Base-by-base conservation (phyloP, 2,329 filamentous ascomycete genomes). In the Fusarium tanahbumbuense region DNA sequence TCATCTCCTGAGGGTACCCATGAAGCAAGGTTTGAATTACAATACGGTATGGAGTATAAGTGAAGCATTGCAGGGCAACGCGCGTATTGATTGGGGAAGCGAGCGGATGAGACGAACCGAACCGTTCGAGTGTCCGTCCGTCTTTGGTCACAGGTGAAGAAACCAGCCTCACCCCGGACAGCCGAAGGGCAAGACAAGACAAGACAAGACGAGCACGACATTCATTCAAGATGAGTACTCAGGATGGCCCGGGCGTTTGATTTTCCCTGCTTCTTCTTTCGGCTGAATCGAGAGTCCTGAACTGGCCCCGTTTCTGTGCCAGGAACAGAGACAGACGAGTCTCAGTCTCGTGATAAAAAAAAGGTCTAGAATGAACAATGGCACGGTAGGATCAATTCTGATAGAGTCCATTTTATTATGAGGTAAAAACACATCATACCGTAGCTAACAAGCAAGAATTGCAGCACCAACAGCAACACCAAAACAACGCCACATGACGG, bases 181-280 rank as follows among this genome's bases (percentile, higher is more conserved):
- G 44, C 20, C 34, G 45, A 25, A 44, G 32, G 41, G 44, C 37
- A 37, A 52, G 22, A 56, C 47, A 60, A 70, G 22, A 56, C 47
- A 60, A 70, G 30, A 32, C 30, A 60, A 70, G 34, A 37, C 34
- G 56, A 70, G 50, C 62, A 71, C 46, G 57, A 68, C 67, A 64
- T 68, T 60, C 45, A 32, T 64, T 37, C 46, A 32, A 60, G 53
- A 28, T 46, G 49, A 56, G 58, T 56, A 56, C 45, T 37, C 37
- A 27, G 37, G 34, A 27, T 70, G 67, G 62, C 37, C 67, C 62
- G 27, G 54, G 63, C 67, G 57, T 57, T 45, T 28, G 34, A 46
- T 54, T 56, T 67, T 67, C 42, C 41, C 48, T 59, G 46, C 44
- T 61, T 49, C 44, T 41, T 23, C 49, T 59, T 50, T 60, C 67